phyloP scores from a whole-genome alignment of 2,329 filamentous ascomycete genomes.

The Paracamarosporium sp. region DNA sequence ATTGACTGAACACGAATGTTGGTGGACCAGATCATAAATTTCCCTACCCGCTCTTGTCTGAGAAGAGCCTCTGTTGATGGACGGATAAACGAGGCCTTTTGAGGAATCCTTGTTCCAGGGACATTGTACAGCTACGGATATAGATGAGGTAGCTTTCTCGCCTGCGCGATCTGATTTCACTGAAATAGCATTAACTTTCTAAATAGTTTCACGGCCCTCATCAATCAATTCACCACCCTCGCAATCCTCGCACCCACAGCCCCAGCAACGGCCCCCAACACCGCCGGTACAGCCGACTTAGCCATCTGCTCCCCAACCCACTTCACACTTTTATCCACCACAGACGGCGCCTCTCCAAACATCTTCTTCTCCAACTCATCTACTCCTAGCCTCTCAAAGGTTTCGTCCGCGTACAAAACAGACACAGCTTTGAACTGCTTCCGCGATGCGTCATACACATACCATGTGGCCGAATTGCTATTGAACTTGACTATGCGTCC shows the following conservation, averaged over 20 bases:
- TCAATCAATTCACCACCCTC: too few relatives aligned
- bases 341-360: neutral
- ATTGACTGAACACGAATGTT: too few relatives aligned
- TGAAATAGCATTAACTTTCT: too few relatives aligned
- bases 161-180: too few relatives aligned
- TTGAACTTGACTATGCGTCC: neutral
- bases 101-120: too few relatives aligned
- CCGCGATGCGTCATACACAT: neutral
- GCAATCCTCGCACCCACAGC: neutral
- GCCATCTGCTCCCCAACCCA: neutral
- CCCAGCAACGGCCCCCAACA: neutral
- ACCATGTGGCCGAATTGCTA: neutral
- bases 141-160: too few relatives aligned
- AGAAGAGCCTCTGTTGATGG: too few relatives aligned
- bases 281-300: neutral
- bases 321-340: neutral
- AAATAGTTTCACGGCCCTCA: too few relatives aligned
- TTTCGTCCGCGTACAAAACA: neutral
- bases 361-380: neutral
- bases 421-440: neutral
- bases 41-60: too few relatives aligned
- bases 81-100: too few relatives aligned
- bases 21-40: too few relatives aligned
- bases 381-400: neutral
- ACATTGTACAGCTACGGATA: too few relatives aligned